Evolutionary conservation across 2,329 filamentous ascomycete species (phyloP).

Genomic region (Scytalidium sp.): DNA sequence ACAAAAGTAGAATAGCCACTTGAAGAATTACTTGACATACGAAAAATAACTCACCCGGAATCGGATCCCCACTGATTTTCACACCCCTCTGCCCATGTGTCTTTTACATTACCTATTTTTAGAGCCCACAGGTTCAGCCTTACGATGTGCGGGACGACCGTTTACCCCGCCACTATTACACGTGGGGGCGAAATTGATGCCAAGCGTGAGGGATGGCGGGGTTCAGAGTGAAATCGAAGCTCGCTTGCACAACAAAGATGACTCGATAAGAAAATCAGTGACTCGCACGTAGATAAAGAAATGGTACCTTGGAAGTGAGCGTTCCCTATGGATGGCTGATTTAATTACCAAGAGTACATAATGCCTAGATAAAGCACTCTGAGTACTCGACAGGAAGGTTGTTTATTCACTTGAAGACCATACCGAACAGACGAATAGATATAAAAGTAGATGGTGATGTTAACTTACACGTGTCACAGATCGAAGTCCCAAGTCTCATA

Average conservation of each 20-base stretch:
- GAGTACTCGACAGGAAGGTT: too few relatives aligned
- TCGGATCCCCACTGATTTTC: background rate
- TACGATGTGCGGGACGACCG: background rate
- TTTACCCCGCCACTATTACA: background rate
- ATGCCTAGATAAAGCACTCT: too few relatives aligned
- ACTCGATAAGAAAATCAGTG: too few relatives aligned
- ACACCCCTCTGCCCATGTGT: background rate
- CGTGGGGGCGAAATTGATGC: background rate
- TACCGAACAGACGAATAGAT: too few relatives aligned
- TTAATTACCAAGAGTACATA: too few relatives aligned
- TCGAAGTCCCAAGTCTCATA: too few relatives aligned
- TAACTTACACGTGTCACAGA: too few relatives aligned
- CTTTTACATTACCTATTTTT: background rate
- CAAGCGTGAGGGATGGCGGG: background rate
- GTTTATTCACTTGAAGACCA: too few relatives aligned
- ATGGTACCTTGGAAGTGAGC: too few relatives aligned
- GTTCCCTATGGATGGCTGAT: too few relatives aligned
- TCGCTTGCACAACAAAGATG: background rate
- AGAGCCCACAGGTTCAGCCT: background rate
- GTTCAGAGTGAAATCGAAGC: background rate
- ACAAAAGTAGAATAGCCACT: background rate
- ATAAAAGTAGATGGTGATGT: too few relatives aligned
- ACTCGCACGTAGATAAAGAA: too few relatives aligned
- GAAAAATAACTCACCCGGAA: background rate
- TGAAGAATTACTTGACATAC: background rate